phyloP scores from a whole-genome alignment of 129 eudicot genomes.

The Artemisia tridentata region DNA sequence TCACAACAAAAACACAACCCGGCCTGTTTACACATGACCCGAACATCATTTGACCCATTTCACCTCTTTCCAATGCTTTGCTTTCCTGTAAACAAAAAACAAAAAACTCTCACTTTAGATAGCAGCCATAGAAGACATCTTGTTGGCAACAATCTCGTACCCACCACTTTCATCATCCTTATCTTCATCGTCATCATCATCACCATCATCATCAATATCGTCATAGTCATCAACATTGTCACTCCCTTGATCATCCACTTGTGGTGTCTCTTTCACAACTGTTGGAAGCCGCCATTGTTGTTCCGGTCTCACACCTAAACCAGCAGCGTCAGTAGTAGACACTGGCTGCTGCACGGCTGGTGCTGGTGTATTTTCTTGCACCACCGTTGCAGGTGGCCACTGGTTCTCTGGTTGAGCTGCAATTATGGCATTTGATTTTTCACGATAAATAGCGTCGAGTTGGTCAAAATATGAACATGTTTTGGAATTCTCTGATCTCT shows the following conservation, averaged over 20 bases:
- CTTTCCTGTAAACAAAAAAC: neutral
- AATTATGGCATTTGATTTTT: constrained; percentile 41
- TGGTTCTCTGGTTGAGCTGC: constrained; percentile 73
- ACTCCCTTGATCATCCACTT: constrained; percentile 38
- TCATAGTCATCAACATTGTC: constrained; percentile 34
- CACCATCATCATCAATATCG: constrained; percentile 40
- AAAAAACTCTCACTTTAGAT: constrained; percentile 26
- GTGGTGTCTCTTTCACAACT: constrained; percentile 12
- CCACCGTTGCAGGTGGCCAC: constrained; percentile 51
- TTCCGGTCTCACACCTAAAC: neutral
- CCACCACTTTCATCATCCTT: constrained; percentile 51
- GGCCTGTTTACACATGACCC: constrained; percentile 24
- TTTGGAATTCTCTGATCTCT: constrained; percentile 46
- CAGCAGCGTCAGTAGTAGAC: neutral
- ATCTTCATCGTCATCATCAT: constrained; percentile 35
- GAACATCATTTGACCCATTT: constrained; percentile 2
- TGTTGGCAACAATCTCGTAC: constrained; percentile 67
- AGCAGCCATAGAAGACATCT: constrained; percentile 49
- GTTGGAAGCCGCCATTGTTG: constrained; percentile 19
- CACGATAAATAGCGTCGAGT: constrained; percentile 44
- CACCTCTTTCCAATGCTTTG: constrained; percentile 4
- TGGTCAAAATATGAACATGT: constrained; percentile 53
- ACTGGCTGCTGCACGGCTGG: constrained; percentile 27
- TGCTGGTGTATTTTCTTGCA: constrained; percentile 21
- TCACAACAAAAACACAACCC: constrained; percentile 27